Conservation (phyloP, 768 basidiomycete species). For the Naganishia vishniacii region DNA sequence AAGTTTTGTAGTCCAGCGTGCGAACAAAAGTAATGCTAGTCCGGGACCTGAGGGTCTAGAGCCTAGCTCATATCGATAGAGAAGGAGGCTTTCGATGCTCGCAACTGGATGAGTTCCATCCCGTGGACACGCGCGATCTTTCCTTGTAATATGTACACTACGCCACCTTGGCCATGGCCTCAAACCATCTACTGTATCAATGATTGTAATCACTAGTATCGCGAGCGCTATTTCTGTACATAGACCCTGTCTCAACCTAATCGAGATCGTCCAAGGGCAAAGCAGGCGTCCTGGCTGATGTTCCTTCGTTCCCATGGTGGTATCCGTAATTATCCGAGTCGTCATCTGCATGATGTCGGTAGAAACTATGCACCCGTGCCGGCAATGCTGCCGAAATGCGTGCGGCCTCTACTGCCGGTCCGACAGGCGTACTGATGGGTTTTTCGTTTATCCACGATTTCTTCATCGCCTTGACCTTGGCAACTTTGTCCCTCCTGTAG, state of each 20-base stretch:
- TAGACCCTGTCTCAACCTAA: not conserved
- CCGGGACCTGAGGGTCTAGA: not conserved
- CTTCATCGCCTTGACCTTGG: not conserved
- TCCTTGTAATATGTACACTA: too few species aligned
- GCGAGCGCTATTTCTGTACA: not conserved
- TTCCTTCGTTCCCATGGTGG: not conserved
- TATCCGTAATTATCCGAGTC: not conserved
- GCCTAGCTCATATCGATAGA: not conserved
- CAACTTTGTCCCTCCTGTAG: not conserved
- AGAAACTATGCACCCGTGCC: too few species aligned
- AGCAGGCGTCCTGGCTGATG: not conserved
- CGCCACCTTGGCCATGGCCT: too few species aligned
- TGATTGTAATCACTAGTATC: slow-evolving; percentile 9
- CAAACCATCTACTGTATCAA: slow-evolving; percentile 17
- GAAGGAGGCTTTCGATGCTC: too few species aligned
- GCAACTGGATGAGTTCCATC: too few species aligned
- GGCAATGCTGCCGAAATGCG: not conserved
- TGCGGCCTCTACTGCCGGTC: not conserved
- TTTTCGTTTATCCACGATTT: not conserved
- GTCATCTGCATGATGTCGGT: not conserved
- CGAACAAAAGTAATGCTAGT: not conserved
- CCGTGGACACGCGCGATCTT: too few species aligned
- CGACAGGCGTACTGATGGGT: not conserved
- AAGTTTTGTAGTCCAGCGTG: slow-evolving; percentile 24
- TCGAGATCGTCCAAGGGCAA: slow-evolving; percentile 3